Conservation (phyloP, 2,329 filamentous ascomycete genomes). For the Scedosporium minutisporum region DNA sequence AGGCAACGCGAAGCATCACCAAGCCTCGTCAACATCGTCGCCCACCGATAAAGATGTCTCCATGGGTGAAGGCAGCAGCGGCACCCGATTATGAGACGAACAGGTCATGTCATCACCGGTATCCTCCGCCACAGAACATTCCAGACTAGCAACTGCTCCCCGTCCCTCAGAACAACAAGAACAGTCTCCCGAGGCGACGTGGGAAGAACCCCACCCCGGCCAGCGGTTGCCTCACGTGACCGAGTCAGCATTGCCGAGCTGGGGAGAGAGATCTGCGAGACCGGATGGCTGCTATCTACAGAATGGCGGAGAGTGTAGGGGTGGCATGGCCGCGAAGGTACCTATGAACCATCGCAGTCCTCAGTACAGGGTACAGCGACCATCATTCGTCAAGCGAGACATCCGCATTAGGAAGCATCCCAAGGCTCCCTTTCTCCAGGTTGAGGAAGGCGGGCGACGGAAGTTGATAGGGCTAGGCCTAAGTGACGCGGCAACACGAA, state of each 20-base stretch:
- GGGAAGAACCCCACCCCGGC: constrained; percentile 38
- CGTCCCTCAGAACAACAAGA: constrained; percentile 2
- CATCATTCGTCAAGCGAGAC: constrained; percentile 13
- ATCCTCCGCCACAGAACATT: constrained; percentile 18
- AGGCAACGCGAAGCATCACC: constrained; percentile 6
- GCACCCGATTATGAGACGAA: constrained; percentile 43
- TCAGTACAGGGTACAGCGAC: constrained; percentile 8
- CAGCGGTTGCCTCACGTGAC: constrained; percentile 24
- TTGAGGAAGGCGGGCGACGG: background rate
- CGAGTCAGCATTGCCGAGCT: constrained; percentile 6
- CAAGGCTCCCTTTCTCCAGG: background rate
- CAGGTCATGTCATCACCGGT: constrained; percentile 45
- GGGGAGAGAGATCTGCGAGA: background rate
- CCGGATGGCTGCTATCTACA: background rate
- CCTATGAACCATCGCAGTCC: constrained; percentile 10
- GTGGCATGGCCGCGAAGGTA: constrained; percentile 41
- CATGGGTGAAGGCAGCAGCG: constrained; percentile 24
- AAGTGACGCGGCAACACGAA: background rate
- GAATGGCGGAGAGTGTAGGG: constrained; percentile 21
- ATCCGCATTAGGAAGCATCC: constrained; percentile 1
- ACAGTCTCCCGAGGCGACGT: constrained; percentile 17
- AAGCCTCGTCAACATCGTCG: constrained; percentile 33
- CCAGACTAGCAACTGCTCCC: constrained; percentile 10
- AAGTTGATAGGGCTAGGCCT: background rate
- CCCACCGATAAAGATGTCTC: constrained; percentile 23